These are phyloP conservation scores for Rhynchosporium graminicola DNA, from an alignment of 2,329 filamentous ascomycete species.

Conservation along the genomic window DNA sequence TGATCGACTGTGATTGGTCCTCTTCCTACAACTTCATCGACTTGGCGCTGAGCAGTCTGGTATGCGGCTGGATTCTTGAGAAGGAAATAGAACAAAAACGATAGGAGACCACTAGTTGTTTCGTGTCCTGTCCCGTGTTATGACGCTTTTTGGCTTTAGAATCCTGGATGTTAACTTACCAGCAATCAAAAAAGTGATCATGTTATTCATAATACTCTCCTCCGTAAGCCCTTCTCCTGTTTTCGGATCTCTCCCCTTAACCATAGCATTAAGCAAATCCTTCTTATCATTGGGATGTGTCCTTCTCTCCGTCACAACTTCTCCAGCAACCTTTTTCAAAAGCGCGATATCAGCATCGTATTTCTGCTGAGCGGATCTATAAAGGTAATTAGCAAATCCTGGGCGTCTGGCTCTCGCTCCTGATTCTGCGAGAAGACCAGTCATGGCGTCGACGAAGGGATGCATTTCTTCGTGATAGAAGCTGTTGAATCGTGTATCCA, in stretches of 20 bases:
- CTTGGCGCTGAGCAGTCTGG: constrained; percentile 51
- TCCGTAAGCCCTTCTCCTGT: constrained; percentile 67
- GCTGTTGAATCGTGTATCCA: constrained; percentile 63
- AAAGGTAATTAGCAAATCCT: constrained; percentile 50
- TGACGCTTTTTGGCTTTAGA: constrained; percentile 46
- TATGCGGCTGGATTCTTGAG: constrained; percentile 51
- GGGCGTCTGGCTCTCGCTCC: constrained; percentile 53
- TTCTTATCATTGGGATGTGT: constrained; percentile 57
- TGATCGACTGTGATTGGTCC: constrained; percentile 49
- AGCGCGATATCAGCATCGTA: constrained; percentile 55
- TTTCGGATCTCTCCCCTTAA: constrained; percentile 65
- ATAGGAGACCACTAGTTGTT: constrained; percentile 59
- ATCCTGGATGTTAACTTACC: constrained; percentile 17
- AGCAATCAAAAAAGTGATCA: constrained; percentile 69
- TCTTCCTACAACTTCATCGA: constrained; percentile 53
- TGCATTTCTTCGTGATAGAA: constrained; percentile 70
- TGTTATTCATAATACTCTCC: constrained; percentile 64
- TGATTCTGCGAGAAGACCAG: constrained; percentile 59
- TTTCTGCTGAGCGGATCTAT: constrained; percentile 46
- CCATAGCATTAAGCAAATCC: constrained; percentile 70
- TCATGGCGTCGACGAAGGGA: constrained; percentile 70
- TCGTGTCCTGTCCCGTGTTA: constrained; percentile 54
- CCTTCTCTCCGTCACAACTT: constrained; percentile 60
- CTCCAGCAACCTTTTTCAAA: constrained; percentile 55
- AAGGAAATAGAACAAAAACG: constrained; percentile 53